Percentiles rank a stretch among this genome's conserved stretches.
Evolutionary conservation across 2,329 filamentous ascomycete species (phyloP).

Genomic region (Coniochaeta sp.): DNA sequence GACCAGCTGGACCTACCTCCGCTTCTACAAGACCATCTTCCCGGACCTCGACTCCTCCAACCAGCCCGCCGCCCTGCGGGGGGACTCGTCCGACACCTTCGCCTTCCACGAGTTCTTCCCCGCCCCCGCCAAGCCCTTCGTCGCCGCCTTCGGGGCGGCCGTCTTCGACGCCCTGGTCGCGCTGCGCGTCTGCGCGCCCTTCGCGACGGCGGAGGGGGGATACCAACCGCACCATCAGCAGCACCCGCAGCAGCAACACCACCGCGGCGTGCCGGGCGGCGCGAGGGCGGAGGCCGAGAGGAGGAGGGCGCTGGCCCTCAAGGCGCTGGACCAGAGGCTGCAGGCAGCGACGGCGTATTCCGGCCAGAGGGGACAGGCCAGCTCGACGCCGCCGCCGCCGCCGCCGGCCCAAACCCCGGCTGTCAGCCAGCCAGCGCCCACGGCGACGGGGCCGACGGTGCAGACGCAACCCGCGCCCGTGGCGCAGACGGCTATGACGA

Average conservation of each 20-base stretch:
- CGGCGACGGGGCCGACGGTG: constrained; percentile 45
- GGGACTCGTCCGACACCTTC: constrained; percentile 94
- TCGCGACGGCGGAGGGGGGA: constrained; percentile 71
- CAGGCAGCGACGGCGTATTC: constrained; percentile 62
- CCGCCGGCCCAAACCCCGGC: too few relatives aligned
- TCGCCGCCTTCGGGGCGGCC: constrained; percentile 65
- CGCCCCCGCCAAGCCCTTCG: constrained; percentile 67
- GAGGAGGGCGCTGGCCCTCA: constrained; percentile 79
- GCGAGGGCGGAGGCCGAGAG: constrained; percentile 89
- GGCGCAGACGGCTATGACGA: constrained; percentile 51
- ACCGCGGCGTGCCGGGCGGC: constrained; percentile 52
- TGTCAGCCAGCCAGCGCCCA: constrained; percentile 18
- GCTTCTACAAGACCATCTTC: constrained; percentile 81
- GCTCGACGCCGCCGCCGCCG: constrained; percentile 37
- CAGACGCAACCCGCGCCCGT: constrained; percentile 48
- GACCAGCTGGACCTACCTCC: constrained; percentile 88
- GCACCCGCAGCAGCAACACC: constrained; percentile 46
- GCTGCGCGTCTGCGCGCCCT: constrained; percentile 74
- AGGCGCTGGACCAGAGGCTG: constrained; percentile 84
- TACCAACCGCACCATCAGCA: constrained; percentile 70
- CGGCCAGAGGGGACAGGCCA: constrained; percentile 25
- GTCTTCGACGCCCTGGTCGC: constrained; percentile 71
- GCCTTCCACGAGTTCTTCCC: constrained; percentile 96
- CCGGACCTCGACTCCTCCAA: constrained; percentile 55
- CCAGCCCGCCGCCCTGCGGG: constrained; percentile 59